Evolutionary conservation across 257 asterid species (phyloP).

Genomic region (Jacaranda mimosifolia): DNA sequence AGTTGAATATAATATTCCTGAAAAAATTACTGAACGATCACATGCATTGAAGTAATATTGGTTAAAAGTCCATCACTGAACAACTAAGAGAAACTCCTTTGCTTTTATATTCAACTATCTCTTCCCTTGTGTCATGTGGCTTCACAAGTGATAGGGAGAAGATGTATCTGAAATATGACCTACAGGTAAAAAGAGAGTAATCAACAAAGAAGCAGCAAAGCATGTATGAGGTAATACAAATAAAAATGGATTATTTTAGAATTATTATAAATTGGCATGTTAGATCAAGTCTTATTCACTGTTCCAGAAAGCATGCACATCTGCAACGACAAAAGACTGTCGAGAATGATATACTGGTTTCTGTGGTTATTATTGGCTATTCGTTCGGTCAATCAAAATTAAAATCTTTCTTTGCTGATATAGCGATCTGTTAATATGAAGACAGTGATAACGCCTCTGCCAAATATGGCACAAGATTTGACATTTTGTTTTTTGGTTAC

Average conservation of each 20-base stretch:
- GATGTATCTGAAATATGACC: slow-evolving; percentile 3
- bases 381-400: not conserved
- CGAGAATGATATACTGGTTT: not conserved
- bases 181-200: not conserved
- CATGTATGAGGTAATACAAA: not conserved
- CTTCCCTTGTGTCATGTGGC: not conserved
- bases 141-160: not conserved
- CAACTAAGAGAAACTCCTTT: not conserved
- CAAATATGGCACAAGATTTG: not conserved
- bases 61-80: not conserved
- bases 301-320: not conserved
- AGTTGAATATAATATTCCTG: not conserved
- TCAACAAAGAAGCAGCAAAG: not conserved
- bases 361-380: not conserved
- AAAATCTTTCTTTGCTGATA: slow-evolving; percentile 3
- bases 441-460: slow-evolving; percentile 2
- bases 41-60: not conserved
- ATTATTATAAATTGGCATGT: not conserved
- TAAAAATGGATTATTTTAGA: not conserved
- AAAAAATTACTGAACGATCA: slow-evolving; percentile 3
- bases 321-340: too few species aligned
- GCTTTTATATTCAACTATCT: slow-evolving; percentile 1
- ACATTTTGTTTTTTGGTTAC: not conserved
- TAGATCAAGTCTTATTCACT: not conserved
- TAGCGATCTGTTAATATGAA: not conserved